Percentiles rank a stretch among this genome's conserved stretches.
Conservation (phyloP, 177 flowering plant genomes). For the Vitis hybrid region DNA sequence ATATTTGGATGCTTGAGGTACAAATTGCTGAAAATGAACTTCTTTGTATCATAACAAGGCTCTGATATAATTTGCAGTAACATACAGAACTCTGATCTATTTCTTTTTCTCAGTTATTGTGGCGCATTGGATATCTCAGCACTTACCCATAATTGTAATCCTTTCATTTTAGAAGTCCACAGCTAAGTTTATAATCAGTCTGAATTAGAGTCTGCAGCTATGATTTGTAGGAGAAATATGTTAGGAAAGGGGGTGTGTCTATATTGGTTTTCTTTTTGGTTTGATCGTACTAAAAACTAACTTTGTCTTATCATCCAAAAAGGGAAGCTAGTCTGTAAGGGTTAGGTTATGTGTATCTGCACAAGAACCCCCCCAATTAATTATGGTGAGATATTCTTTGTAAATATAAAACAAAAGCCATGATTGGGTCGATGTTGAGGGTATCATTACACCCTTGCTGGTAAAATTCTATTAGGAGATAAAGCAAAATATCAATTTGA, state of each 20-base stretch:
- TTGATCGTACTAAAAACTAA: background rate
- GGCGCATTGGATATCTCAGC: conserved; percentile 16
- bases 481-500: background rate
- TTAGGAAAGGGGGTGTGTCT: background rate
- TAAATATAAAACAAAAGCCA: background rate
- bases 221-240: conserved; percentile 8
- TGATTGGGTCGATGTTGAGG: background rate
- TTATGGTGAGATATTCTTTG: background rate
- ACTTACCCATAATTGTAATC: conserved; percentile 10
- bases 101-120: background rate
- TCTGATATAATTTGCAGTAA: conserved; percentile 16
- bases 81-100: background rate
- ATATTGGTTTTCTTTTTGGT: background rate
- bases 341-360: background rate
- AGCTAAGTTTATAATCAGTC: conserved; percentile 9
- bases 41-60: conserved; percentile 27
- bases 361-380: background rate
- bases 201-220: conserved; percentile 5
- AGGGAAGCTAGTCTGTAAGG: background rate
- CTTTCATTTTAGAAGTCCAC: conserved; percentile 4
- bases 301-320: conserved; percentile 2
- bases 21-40: conserved; percentile 21
- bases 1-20: conserved; percentile 25
- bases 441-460: background rate
- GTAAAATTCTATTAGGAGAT: background rate